Evolutionary conservation across 805 yeast species (phyloP), one percentile per base, ranked within the genome.

Genomic region (Ogataea pilisensis): DNA sequence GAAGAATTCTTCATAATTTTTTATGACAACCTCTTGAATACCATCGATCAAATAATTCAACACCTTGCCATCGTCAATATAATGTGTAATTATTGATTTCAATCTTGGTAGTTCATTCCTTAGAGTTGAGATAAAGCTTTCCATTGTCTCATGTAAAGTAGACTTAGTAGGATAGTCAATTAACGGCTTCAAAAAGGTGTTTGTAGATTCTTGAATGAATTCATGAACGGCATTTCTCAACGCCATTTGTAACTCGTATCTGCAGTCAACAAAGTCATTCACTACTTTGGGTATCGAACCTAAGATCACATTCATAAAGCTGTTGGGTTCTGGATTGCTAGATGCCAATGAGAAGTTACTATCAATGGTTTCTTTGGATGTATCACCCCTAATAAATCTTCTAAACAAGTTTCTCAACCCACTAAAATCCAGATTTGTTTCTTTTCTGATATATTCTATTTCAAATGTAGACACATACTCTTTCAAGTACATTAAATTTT

Each of bases 241-340:
- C 48, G 84, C 89, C 19, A 77, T 68, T 50, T 84, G 85, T 31
- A 90, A 67, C 58, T 90, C 97, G 34, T 62, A 61, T 42, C 70
- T 69, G 39, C 80, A 93, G 63, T 90, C 96, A 34, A 82, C 75
- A 85, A 83, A 83, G 57, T 86, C 82, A 51, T 79, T 82, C 12
- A 85, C 83, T 12, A 88, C 87, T 47, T 75, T 80, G 0, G 96
- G 96, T 2, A 83, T 85, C 1, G 86, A 72, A 20, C 80, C 86
- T 47, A 75, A 40, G 24, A 63, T 20, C 14, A 53, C 25, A 39
- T 55, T 48, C 30, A 60, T 36, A 12, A 61, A 51, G 20, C 41
- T 31, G 35, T 38, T 45, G 18, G 39, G 33, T 2, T 39, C 42
- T 3, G 45, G 19, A 31, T 37, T 41, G 2, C 24, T 42, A 4